Percentiles rank a stretch among this genome's conserved stretches.
These are phyloP conservation scores for Dioscorea alata DNA, from an alignment of 106 monocot genomes.

Conservation along the genomic window DNA sequence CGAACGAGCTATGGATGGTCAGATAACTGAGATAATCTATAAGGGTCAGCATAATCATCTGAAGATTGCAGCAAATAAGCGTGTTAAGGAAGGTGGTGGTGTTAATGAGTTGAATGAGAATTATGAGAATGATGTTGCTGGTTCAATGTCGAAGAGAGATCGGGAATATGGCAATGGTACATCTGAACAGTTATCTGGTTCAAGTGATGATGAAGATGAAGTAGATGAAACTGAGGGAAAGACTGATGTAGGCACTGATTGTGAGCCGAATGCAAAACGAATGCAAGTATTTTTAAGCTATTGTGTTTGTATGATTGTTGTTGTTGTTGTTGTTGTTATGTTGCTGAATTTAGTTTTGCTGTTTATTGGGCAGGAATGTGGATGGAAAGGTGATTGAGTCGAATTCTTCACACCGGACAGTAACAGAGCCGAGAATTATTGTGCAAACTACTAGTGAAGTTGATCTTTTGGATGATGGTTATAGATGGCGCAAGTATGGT, in stretches of 20 bases:
- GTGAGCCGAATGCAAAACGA: conserved; percentile 17
- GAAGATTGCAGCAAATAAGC: conserved; percentile 28
- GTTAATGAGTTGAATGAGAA: conserved; percentile 8
- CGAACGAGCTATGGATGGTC: conserved; percentile 54
- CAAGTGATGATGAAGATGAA: conserved; percentile 22
- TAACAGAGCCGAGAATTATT: conserved; percentile 69
- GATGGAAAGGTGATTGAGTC: conserved; percentile 20
- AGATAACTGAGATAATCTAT: conserved; percentile 61
- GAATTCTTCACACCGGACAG: conserved; percentile 46
- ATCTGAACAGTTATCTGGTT: conserved; percentile 15
- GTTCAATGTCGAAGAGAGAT: conserved; percentile 6
- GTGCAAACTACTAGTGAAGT: conserved; percentile 93
- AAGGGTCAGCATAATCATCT: conserved; percentile 59
- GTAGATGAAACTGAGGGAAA: neutral
- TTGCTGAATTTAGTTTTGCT: neutral
- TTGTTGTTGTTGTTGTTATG: neutral
- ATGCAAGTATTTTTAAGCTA: conserved; percentile 12
- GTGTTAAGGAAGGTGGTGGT: conserved; percentile 36
- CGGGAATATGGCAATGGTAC: neutral
- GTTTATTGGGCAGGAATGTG: conserved; percentile 21
- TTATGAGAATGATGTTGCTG: neutral
- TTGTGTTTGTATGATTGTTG: neutral
- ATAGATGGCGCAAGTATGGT: conserved; percentile 96
- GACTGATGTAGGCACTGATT: neutral
- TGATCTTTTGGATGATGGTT: conserved; percentile 94